Evolutionary conservation across 768 basidiomycete species (phyloP).

Genomic region (Kwoniella heveanensis): DNA sequence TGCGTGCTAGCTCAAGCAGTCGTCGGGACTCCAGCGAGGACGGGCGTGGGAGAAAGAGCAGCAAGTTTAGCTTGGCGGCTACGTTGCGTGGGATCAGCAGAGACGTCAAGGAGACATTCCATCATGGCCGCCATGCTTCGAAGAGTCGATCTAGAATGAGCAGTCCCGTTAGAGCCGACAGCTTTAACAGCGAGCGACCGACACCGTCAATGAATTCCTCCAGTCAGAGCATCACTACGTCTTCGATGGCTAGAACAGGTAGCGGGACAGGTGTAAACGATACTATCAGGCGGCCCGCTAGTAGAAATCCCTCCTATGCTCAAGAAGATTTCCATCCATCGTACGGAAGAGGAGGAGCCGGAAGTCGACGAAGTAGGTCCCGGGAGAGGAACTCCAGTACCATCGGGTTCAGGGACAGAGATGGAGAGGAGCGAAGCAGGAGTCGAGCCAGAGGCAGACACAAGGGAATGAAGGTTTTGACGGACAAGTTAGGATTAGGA

Average conservation of each 20-base stretch:
- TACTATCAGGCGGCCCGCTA: slow-evolving; percentile 8
- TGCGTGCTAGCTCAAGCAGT: slow-evolving; percentile 6
- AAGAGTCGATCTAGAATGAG: slow-evolving; percentile 25
- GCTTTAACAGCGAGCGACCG: slow-evolving; percentile 11
- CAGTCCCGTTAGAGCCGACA: slow-evolving; percentile 14
- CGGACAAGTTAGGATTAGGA: slow-evolving; percentile 43
- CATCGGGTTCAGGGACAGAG: neutral
- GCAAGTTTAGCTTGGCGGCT: slow-evolving; percentile 50
- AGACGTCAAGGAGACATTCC: slow-evolving; percentile 49
- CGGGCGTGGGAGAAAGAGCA: slow-evolving; percentile 34
- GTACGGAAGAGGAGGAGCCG: slow-evolving; percentile 51
- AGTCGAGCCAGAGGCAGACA: slow-evolving; percentile 54
- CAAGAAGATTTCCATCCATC: slow-evolving; percentile 35
- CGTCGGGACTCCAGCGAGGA: slow-evolving; percentile 21
- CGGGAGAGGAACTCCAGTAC: slow-evolving; percentile 22
- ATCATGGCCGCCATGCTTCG: slow-evolving; percentile 18
- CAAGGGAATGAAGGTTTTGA: slow-evolving; percentile 55
- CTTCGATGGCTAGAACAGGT: slow-evolving; percentile 9
- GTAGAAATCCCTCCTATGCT: slow-evolving; percentile 8
- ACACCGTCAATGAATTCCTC: slow-evolving; percentile 3
- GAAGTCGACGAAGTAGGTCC: slow-evolving; percentile 22
- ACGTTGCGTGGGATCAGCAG: slow-evolving; percentile 49
- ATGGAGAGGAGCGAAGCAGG: slow-evolving; percentile 42
- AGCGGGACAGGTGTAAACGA: slow-evolving; percentile 5
- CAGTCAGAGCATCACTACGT: slow-evolving; percentile 6